Base-by-base conservation (phyloP, 495 filamentous ascomycete species). In the Neurospora sp. region DNA sequence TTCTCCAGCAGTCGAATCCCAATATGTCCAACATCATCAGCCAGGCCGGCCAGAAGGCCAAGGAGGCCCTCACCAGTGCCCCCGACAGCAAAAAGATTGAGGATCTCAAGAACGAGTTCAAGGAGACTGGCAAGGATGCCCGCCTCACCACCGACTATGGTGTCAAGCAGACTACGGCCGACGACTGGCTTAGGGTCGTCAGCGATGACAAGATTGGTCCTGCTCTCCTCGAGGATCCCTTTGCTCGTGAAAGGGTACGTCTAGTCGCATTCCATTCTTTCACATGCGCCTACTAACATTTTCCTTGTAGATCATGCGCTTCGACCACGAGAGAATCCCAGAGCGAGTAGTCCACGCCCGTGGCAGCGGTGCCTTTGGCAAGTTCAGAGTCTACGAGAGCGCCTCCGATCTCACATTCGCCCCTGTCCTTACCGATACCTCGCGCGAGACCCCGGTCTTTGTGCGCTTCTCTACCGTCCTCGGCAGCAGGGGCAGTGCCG, bases 291-390 rank as follows among this genome's bases (percentile, higher is more conserved):
- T n/a, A n/a, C n/a, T 28, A 4, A 48, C 70, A 10, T 21, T 34
- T 34, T 73, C 17, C 4, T 2, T 21, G 21, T 66, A 94, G 92
- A 92, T 94, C 66, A 88, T 89, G 78, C 88, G 89, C 73, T 95
- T 97, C 78, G 93, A 96, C 77, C 93, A 96, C 75, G 93, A 97
- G 80, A 88, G 93, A 71, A 95, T 96, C 71, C 93, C 93, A 4
- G 93, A 96, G 82, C 86, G 94, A 70, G 93, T 96, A 17, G 93
- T 97, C 6, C 94, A 97, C 78, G 94, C 94, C 37, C 91, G 94
- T 39, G 94, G 93, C 28, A 84, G 88, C 17, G 94, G 90, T 43
- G 94, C 94, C 21, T 96, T 96, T 76, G 94, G 94, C 15, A 93
- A 87, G 38, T 97, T 96, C 84, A 91, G 85, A 71, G 82, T 97